phyloP scores from a whole-genome alignment of 352 stramenopile species.

The Globisporangium perplexum region DNA sequence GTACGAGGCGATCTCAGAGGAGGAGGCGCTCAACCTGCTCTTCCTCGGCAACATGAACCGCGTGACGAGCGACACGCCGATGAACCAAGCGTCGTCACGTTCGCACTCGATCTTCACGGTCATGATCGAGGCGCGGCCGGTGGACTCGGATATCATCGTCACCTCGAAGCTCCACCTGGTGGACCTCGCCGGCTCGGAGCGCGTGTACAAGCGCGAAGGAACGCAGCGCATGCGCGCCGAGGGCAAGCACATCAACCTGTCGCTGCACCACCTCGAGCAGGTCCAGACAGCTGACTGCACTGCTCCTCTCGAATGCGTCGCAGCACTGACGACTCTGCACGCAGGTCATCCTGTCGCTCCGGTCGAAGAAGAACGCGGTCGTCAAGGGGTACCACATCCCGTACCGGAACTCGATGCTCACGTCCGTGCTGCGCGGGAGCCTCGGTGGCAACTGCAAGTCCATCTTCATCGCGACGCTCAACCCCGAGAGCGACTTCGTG shows the following conservation, averaged over 20 bases:
- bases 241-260: constrained; percentile 95
- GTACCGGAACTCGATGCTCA: constrained; percentile 97
- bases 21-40: constrained; percentile 94
- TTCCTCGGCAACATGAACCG: constrained; percentile 96
- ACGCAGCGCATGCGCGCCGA: constrained; percentile 89
- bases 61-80: constrained; percentile 93
- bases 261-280: constrained; percentile 93
- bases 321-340: too few species aligned
- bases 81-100: constrained; percentile 94
- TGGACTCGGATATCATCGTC: constrained; percentile 72
- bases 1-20: constrained; percentile 80
- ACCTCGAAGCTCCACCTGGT: constrained; percentile 93
- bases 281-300: too few species aligned
- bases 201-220: constrained; percentile 92
- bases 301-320: not conserved
- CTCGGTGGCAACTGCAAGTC: constrained; percentile 97
- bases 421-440: constrained; percentile 91
- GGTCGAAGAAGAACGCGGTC: constrained; percentile 54
- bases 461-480: constrained; percentile 95
- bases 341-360: constrained; percentile 93
- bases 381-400: constrained; percentile 82
- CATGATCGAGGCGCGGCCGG: constrained; percentile 77
- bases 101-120: constrained; percentile 97
- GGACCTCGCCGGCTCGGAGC: constrained; percentile 94
- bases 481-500: constrained; percentile 78